A percentile compares a stretch with the other conserved stretches of the same genome.
Evolutionary conservation across 2,329 filamentous ascomycete species (phyloP).

Genomic region (Alternaria ventricosa): DNA sequence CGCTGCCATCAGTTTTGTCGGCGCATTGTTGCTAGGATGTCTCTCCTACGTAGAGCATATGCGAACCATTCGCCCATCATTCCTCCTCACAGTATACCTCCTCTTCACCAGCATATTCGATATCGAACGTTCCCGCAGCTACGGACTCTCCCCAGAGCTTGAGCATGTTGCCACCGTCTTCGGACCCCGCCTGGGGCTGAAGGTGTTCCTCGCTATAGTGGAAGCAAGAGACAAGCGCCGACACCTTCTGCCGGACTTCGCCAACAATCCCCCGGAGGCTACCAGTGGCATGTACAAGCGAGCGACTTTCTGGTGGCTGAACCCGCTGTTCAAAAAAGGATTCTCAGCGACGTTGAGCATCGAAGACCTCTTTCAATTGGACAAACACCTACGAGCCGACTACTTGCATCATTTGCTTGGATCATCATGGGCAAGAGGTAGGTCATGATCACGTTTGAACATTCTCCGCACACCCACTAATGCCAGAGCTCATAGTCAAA

Average conservation of each 20-base stretch:
- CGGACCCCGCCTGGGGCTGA: conserved; percentile 51
- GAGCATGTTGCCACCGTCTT: conserved; percentile 53
- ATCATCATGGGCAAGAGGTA: conserved; percentile 51
- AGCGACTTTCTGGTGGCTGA: conserved; percentile 62
- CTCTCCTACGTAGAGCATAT: conserved; percentile 58
- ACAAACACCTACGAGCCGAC: conserved; percentile 54
- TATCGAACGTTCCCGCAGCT: conserved; percentile 55
- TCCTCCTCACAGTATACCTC: conserved; percentile 57
- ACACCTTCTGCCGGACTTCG: conserved; percentile 50
- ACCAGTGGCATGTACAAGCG: conserved; percentile 60
- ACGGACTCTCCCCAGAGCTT: conserved; percentile 36
- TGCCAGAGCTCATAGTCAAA: conserved; percentile 14
- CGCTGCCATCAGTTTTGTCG: conserved; percentile 35
- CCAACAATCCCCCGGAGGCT: conserved; percentile 56
- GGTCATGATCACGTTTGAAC: conserved; percentile 4
- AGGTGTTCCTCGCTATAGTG: conserved; percentile 52
- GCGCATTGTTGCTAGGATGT: conserved; percentile 40
- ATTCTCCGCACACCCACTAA: not conserved
- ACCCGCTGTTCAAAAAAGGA: conserved; percentile 58
- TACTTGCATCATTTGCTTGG: conserved; percentile 49
- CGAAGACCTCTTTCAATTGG: conserved; percentile 54
- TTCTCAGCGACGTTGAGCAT: conserved; percentile 54
- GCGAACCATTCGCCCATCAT: conserved; percentile 55
- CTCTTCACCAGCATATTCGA: conserved; percentile 56
- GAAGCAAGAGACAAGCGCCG: conserved; percentile 56